Percentiles rank a stretch among this genome's conserved stretches.
Conservation (phyloP, 306 rosid species). For the Prunus armeniaca region DNA sequence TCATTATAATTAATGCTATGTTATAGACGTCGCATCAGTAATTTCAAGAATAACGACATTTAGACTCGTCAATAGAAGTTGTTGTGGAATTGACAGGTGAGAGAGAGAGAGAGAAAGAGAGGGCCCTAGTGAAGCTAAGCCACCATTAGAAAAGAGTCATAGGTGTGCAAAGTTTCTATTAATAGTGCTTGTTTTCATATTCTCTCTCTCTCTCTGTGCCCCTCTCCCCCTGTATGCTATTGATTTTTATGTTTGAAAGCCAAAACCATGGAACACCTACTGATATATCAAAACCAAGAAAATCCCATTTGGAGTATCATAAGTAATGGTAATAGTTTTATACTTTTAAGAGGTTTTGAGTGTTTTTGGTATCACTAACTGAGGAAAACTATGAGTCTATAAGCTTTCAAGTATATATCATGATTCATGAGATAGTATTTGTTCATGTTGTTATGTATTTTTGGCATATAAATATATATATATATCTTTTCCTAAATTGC, state of each 20-base stretch:
- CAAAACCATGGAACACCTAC: no score
- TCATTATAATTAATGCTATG: neutral
- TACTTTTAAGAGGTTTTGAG: no score
- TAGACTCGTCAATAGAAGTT: constrained; percentile 35
- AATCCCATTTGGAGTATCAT: no score
- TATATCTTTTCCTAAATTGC: neutral
- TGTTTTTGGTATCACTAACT: no score
- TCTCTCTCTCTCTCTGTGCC: neutral
- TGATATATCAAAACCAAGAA: no score
- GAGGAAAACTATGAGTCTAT: no score
- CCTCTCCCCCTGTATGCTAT: no score
- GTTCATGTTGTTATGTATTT: no score
- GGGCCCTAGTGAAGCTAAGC: neutral
- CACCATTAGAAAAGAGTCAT: constrained; percentile 1
- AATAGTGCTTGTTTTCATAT: constrained; percentile 7
- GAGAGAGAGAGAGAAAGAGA: neutral
- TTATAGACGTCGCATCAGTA: neutral
- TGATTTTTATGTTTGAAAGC: no score
- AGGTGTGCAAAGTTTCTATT: constrained; percentile 19
- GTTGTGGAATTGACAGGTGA: constrained; percentile 25
- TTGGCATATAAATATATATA: neutral
- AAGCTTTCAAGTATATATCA: no score
- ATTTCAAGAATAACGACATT: constrained; percentile 16
- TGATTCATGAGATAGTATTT: no score
- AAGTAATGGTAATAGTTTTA: no score